phyloP scores from a whole-genome alignment of 257 asterid genomes.

The Nicotiana benthamiana region DNA sequence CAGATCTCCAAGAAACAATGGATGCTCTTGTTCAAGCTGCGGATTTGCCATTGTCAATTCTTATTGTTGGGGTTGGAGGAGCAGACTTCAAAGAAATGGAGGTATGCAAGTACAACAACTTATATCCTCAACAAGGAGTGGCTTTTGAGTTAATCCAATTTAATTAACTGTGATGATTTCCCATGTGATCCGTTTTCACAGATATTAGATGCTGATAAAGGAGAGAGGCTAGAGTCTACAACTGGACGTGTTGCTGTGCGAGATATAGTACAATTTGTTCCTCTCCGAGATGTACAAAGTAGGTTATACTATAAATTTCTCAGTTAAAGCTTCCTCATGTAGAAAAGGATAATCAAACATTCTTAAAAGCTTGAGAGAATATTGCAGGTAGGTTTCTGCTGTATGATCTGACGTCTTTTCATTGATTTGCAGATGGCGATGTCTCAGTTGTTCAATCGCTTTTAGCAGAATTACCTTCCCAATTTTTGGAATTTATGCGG shows the following conservation, averaged over 20 bases:
- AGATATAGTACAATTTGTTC: slow-evolving; percentile 94
- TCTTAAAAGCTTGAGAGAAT: not conserved
- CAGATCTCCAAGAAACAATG: slow-evolving; percentile 97
- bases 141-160: not conserved
- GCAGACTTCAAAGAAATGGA: slow-evolving; percentile 99
- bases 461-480: slow-evolving; percentile 91
- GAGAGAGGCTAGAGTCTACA: slow-evolving; percentile 81
- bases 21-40: slow-evolving; percentile 91
- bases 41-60: slow-evolving; percentile 90
- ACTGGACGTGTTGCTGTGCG: slow-evolving; percentile 90
- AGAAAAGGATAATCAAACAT: not conserved
- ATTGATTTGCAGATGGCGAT: slow-evolving; percentile 59
- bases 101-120: slow-evolving; percentile 35
- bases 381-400: not conserved
- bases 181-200: slow-evolving; percentile 11
- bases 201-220: slow-evolving; percentile 93
- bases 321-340: not conserved
- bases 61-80: slow-evolving; percentile 97
- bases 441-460: slow-evolving; percentile 71
- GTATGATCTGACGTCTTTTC: not conserved
- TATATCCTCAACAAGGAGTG: not conserved
- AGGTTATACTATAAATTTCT: slow-evolving; percentile 15
- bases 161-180: slow-evolving; percentile 3
- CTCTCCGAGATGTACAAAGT: slow-evolving; percentile 86
- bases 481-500: slow-evolving; percentile 69